Evolutionary conservation across 2,329 filamentous ascomycete species (phyloP), one percentile per base, ranked within the genome.

Genomic region (Alternaria sp.): DNA sequence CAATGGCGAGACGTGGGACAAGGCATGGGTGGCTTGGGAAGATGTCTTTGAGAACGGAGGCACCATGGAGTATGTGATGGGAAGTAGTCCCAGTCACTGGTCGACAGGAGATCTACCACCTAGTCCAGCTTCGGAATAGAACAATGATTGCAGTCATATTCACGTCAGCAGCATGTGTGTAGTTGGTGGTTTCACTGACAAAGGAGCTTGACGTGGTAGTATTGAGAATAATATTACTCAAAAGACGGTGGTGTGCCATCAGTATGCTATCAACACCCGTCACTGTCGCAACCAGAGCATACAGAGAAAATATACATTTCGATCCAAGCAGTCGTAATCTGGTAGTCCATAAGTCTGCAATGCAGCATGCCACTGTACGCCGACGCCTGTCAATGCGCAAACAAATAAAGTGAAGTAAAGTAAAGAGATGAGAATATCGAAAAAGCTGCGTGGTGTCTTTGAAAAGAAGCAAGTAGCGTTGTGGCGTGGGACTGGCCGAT

Each of bases 11-110:
- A 30, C 62, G 1, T 93, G 90, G 89, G 79, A 84, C 58, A 87
- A 87, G 81, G 83, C 84, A 44, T 93, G 90, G 90, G 77, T 92
- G 12, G 83, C 83, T 19, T 92, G 88, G 87, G 79, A 86, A 15
- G 89, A 91, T 67, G 77, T 93, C 23, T 92, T 92, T 75, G 86
- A 84, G 2, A 73, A 86, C 25, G 75, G 76, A 9, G 90, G 89
- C 0, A 87, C 81, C 2, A 75, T 92, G 67, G 87, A 91, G 44
- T 91, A 90, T 73, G 84, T 87, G 17, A 80, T 92, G n/a, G 90
- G 89, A 32, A 36, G 2, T 19, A 51, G 0, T 51, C 74, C 1
- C 77, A 83, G 36, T 82, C 85, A 83, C 60, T 91, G 89, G 89
- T 84, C 85, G 5, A 87, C 84, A 1, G 89, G 88, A 0, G 80